A percentile compares a stretch with the other conserved stretches of the same genome.
phyloP scores from a whole-genome alignment of 495 filamentous ascomycete genomes.

The Aspergillus campestris region DNA sequence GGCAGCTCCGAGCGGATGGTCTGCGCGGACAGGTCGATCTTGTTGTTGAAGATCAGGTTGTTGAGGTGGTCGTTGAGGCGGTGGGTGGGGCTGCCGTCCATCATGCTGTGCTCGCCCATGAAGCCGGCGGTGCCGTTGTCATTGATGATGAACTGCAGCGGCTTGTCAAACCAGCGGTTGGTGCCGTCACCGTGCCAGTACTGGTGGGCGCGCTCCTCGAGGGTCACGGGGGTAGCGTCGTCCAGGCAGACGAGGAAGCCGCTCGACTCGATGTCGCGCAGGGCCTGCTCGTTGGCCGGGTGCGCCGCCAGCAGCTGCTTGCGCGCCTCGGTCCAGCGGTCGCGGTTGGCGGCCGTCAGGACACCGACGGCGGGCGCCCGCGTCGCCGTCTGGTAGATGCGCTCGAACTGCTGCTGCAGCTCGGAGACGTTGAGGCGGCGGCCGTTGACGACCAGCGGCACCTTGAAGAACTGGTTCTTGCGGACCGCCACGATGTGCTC shows the following conservation, averaged over 20 bases:
- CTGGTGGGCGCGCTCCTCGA: constrained; percentile 89
- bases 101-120: constrained; percentile 99
- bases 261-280: constrained; percentile 79
- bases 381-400: constrained; percentile 71
- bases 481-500: constrained; percentile 82
- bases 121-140: constrained; percentile 98
- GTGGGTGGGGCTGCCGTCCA: constrained; percentile 98
- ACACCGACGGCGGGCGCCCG: constrained; percentile 68
- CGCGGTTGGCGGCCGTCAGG: constrained; percentile 85
- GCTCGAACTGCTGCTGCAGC: constrained; percentile 78
- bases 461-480: constrained; percentile 95
- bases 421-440: constrained; percentile 77
- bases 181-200: constrained; percentile 97
- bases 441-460: constrained; percentile 66
- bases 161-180: constrained; percentile 99
- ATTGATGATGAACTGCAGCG: constrained; percentile 94
- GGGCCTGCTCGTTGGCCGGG: constrained; percentile 62
- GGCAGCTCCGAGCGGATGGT: constrained; percentile 72
- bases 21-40: constrained; percentile 74
- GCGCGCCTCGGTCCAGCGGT: constrained; percentile 84
- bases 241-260: constrained; percentile 94
- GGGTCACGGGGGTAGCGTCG: constrained; percentile 82
- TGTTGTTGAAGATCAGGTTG: constrained; percentile 80
- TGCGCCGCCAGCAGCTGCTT: constrained; percentile 64
- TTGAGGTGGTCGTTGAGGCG: constrained; percentile 91